Evolutionary conservation across 257 asterid species (phyloP).

Genomic region (Solanum etuberosum): DNA sequence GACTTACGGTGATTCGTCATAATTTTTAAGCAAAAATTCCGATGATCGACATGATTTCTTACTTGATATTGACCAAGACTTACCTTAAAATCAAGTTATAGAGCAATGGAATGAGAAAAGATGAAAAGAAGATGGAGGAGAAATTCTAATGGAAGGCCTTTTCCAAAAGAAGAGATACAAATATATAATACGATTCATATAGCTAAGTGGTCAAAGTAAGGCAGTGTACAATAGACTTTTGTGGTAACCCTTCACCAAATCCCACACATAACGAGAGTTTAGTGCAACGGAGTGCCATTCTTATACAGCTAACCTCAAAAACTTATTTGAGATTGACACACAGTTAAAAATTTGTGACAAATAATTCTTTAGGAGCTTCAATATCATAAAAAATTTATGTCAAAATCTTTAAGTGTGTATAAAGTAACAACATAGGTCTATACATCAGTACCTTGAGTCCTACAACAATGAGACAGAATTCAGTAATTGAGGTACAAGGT

Average conservation of each 20-base stretch:
- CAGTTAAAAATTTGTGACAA: background rate
- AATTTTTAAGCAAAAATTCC: background rate
- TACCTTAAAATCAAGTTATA: background rate
- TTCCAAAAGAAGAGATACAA: background rate
- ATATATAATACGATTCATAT: background rate
- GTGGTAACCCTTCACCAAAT: background rate
- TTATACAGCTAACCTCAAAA: background rate
- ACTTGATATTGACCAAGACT: background rate
- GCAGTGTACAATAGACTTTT: background rate
- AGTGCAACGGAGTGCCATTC: background rate
- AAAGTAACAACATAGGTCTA: background rate
- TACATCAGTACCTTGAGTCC: background rate
- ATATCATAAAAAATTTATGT: background rate
- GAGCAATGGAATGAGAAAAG: background rate
- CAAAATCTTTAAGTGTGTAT: background rate
- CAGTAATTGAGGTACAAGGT: constrained; percentile 25
- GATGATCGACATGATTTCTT: background rate
- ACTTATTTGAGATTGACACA: background rate
- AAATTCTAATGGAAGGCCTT: background rate
- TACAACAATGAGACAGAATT: background rate
- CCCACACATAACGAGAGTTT: background rate
- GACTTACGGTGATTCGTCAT: background rate
- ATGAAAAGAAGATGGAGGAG: background rate
- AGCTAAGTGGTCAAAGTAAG: background rate
- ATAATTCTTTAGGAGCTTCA: background rate